Percentiles rank a stretch among this genome's conserved stretches.
These are phyloP conservation scores for Zymoseptoria pseudotritici DNA, from an alignment of 2,329 filamentous ascomycete genomes.

Conservation along the genomic window DNA sequence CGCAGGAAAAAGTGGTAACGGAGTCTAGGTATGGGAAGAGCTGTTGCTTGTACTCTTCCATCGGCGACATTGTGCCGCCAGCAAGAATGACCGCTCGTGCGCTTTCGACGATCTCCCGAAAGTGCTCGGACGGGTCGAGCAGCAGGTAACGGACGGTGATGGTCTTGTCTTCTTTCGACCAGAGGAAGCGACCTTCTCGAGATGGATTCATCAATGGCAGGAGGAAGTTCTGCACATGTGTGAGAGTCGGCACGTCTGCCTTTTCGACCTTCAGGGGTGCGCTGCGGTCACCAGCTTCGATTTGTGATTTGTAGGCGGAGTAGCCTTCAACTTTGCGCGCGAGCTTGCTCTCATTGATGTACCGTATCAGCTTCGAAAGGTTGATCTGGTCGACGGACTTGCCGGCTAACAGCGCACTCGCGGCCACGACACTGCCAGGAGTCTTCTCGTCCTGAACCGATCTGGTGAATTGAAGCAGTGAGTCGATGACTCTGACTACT, in stretches of 20 bases:
- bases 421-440: constrained; percentile 60
- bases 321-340: constrained; percentile 94
- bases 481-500: constrained; percentile 74
- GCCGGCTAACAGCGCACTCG: constrained; percentile 65
- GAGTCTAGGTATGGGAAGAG: constrained; percentile 68
- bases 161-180: constrained; percentile 40
- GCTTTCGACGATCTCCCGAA: constrained; percentile 76
- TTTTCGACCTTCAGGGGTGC: constrained; percentile 3
- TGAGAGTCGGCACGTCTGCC: constrained; percentile 45
- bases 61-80: constrained; percentile 96
- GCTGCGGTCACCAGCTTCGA: constrained; percentile 25
- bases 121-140: constrained; percentile 84
- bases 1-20: constrained; percentile 80
- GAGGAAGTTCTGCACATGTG: constrained; percentile 62
- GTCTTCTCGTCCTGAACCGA: constrained; percentile 17
- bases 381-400: constrained; percentile 96
- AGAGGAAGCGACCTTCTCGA: constrained; percentile 55
- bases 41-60: constrained; percentile 80
- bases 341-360: constrained; percentile 85
- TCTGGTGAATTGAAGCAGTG: constrained; percentile 41
- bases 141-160: constrained; percentile 75
- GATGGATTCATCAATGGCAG: constrained; percentile 80
- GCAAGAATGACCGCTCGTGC: constrained; percentile 84
- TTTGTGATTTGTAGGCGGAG: constrained; percentile 53
- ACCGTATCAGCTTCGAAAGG: constrained; percentile 76